These are phyloP conservation scores for Leishmania arabica DNA, from an alignment of 208 protist genomes.

Conservation along the genomic window DNA sequence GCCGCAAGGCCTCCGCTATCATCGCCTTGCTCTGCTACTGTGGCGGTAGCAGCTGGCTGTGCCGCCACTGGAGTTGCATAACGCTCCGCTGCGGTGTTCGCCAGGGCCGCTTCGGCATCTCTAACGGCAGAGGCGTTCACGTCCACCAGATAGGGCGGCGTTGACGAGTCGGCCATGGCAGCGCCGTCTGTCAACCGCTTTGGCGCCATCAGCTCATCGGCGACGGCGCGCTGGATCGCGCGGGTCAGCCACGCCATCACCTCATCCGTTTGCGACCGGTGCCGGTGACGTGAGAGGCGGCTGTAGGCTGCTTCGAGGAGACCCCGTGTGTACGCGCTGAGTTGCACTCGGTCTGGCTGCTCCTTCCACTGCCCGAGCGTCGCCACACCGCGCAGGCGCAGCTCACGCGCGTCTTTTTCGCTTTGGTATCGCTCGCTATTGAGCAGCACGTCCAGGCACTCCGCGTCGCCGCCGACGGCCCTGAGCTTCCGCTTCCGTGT, in stretches of 20 bases:
- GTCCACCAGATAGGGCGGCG: conserved; percentile 4
- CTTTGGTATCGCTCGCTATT: conserved; percentile 66
- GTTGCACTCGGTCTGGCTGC: conserved; percentile 59
- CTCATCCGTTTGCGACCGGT: conserved; percentile 54
- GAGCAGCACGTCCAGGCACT: conserved; percentile 59
- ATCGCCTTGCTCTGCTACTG: not conserved
- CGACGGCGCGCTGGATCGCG: conserved; percentile 77
- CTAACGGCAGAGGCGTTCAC: conserved; percentile 6
- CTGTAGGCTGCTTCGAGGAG: conserved; percentile 63
- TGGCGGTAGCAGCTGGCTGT: conserved; percentile 3
- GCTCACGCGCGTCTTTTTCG: conserved; percentile 59
- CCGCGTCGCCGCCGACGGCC: conserved; percentile 51
- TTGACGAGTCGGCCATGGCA: not conserved
- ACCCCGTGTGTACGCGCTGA: conserved; percentile 71
- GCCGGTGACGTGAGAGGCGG: conserved; percentile 18
- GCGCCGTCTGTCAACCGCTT: conserved; percentile 12
- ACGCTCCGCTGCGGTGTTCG: not conserved
- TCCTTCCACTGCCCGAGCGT: conserved; percentile 78
- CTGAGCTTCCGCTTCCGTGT: conserved; percentile 54
- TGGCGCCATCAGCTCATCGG: conserved; percentile 64
- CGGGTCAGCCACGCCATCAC: conserved; percentile 83
- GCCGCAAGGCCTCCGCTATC: not conserved
- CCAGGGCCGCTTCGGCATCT: conserved; percentile 17
- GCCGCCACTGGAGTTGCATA: not conserved
- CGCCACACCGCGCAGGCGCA: conserved; percentile 67